Conservation (phyloP, 768 basidiomycete species). For the Lyophyllum atratum region DNA sequence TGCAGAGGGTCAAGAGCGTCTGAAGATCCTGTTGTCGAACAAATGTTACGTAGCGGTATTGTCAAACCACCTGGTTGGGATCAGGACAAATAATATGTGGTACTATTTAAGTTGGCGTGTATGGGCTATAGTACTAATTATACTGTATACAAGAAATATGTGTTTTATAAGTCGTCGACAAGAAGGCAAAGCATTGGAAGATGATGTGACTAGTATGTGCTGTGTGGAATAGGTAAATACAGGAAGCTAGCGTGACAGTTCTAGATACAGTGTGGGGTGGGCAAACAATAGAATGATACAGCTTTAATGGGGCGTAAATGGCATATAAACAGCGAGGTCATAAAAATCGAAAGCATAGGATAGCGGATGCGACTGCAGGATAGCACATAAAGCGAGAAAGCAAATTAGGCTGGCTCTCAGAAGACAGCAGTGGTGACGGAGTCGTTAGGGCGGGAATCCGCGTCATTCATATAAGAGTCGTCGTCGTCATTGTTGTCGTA, state of each 20-base stretch:
- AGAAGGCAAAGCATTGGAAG: not conserved
- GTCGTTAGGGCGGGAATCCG: not conserved
- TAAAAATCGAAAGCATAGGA: conserved; percentile 1
- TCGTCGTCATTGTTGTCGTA: conserved; percentile 1
- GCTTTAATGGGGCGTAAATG: not conserved
- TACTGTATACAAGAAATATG: not conserved
- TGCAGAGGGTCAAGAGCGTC: conserved; percentile 46
- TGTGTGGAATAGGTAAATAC: not conserved
- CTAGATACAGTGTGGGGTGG: conserved; percentile 2
- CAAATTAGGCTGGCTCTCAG: not conserved
- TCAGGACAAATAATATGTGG: conserved; percentile 16
- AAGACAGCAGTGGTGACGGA: not conserved
- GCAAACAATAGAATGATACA: conserved; percentile 1
- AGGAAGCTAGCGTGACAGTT: not conserved
- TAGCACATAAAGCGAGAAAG: not conserved
- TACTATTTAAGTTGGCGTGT: not conserved
- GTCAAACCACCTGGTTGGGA: conserved; percentile 49
- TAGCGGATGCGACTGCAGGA: not conserved
- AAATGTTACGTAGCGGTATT: conserved; percentile 62
- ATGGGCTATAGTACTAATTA: not conserved
- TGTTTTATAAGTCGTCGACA: not conserved
- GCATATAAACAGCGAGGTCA: conserved; percentile 3
- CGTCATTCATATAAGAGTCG: not conserved
- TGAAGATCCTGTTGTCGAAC: conserved; percentile 45
- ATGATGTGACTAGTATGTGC: too few species aligned